Evolutionary conservation across 2,329 filamentous ascomycete species (phyloP).

Genomic region (Colletotrichum lindemuthianum): DNA sequence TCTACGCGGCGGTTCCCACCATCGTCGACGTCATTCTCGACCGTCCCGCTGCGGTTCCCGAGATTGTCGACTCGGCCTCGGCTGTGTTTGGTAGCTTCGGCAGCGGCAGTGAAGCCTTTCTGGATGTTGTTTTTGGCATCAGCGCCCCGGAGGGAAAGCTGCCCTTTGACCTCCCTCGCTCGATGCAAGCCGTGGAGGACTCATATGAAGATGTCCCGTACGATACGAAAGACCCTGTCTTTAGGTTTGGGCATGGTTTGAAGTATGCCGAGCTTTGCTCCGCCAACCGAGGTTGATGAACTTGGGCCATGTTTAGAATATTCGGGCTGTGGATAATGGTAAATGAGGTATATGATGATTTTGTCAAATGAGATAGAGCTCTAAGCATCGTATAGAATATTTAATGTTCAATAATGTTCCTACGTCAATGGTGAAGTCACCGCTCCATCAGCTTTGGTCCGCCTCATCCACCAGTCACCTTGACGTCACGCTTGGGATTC

Average conservation of each 20-base stretch:
- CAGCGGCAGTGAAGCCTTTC: slow-evolving; percentile 51
- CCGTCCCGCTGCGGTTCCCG: slow-evolving; percentile 52
- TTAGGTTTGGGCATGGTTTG: slow-evolving; percentile 45
- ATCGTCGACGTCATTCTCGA: slow-evolving; percentile 57
- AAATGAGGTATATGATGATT: no score
- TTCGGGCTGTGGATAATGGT: no score
- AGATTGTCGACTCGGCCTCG: slow-evolving; percentile 49
- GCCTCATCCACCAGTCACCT: background rate
- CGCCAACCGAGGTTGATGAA: background rate
- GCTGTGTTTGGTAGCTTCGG: slow-evolving; percentile 55
- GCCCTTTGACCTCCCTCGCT: slow-evolving; percentile 58
- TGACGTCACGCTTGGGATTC: background rate
- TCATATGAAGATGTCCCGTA: slow-evolving; percentile 42
- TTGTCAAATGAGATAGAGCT: background rate
- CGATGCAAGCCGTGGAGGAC: slow-evolving; percentile 52
- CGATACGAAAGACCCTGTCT: slow-evolving; percentile 42
- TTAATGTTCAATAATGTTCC: background rate
- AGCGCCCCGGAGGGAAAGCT: slow-evolving; percentile 52
- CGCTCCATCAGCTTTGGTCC: background rate
- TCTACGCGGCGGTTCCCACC: slow-evolving; percentile 51
- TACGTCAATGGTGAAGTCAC: background rate
- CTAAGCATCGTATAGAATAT: no score
- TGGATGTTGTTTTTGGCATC: slow-evolving; percentile 54
- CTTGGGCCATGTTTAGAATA: background rate
- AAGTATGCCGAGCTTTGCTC: slow-evolving; percentile 20